phyloP scores from a whole-genome alignment of 768 basidiomycete genomes.

The Panus rudis region DNA sequence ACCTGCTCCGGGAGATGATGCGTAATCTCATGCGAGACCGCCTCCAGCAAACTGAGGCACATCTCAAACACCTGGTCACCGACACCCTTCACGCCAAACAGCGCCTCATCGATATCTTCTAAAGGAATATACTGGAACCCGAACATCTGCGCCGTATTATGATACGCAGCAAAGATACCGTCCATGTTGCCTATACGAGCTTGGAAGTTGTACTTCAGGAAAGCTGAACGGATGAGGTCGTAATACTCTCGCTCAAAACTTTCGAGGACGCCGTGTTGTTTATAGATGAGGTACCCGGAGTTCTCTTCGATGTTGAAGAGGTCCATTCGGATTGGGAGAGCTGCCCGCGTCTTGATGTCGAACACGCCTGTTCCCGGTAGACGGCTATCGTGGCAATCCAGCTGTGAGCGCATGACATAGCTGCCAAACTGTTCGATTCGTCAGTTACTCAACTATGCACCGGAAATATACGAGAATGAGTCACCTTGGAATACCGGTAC shows the following conservation, averaged over 20 bases:
- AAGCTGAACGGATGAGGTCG: conserved; percentile 88
- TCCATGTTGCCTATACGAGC: conserved; percentile 97
- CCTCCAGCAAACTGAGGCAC: conserved; percentile 66
- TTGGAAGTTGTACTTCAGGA: conserved; percentile 95
- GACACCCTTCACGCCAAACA: conserved; percentile 59
- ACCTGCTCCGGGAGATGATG: conserved; percentile 63
- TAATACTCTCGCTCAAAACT: conserved; percentile 95
- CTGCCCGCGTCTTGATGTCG: conserved; percentile 93
- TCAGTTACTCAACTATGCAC: not conserved
- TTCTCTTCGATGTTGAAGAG: conserved; percentile 78
- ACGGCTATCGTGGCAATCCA: conserved; percentile 77
- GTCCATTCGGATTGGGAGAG: conserved; percentile 77
- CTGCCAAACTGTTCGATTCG: conserved; percentile 38
- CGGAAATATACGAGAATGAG: conserved; percentile 8
- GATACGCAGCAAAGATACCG: conserved; percentile 83
- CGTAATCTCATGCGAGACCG: conserved; percentile 49
- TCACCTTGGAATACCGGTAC: conserved; percentile 80
- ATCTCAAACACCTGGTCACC: conserved; percentile 74
- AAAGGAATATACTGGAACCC: conserved; percentile 93
- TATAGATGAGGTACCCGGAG: conserved; percentile 69
- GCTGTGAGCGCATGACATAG: conserved; percentile 90
- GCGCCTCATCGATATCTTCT: conserved; percentile 76
- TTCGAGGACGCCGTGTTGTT: conserved; percentile 52
- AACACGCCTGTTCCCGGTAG: conserved; percentile 90
- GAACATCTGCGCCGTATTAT: conserved; percentile 80